These are phyloP conservation scores for Talaromyces sp. DNA, from an alignment of 2,329 filamentous ascomycete species.

Conservation along the genomic window DNA sequence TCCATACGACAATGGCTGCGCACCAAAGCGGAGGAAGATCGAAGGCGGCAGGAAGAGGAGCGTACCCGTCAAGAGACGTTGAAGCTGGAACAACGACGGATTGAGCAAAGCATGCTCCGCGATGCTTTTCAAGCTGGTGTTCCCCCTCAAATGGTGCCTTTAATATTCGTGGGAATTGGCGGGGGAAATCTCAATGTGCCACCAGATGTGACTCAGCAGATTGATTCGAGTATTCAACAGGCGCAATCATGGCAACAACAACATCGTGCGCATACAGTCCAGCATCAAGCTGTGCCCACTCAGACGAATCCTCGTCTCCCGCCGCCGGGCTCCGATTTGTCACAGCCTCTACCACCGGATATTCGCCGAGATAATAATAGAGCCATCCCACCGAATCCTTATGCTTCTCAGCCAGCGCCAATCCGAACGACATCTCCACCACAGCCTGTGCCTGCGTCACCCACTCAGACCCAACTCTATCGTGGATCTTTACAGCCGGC, in stretches of 20 bases:
- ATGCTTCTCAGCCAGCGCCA: conserved; percentile 26
- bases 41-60: conserved; percentile 66
- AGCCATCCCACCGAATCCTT: conserved; percentile 38
- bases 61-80: conserved; percentile 62
- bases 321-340: conserved; percentile 24
- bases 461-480: conserved; percentile 26
- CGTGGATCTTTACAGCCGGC: conserved; percentile 28
- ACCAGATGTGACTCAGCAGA: conserved; percentile 67
- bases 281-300: conserved; percentile 26
- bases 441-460: conserved; percentile 25
- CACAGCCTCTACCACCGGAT: conserved; percentile 23
- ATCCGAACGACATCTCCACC: conserved; percentile 25
- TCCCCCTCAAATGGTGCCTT: conserved; percentile 70
- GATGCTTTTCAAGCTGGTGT: conserved; percentile 69
- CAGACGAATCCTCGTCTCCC: conserved; percentile 27
- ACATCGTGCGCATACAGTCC: conserved; percentile 27
- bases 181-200: conserved; percentile 60
- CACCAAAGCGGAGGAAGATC: conserved; percentile 71
- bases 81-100: conserved; percentile 68
- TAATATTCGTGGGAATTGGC: conserved; percentile 72
- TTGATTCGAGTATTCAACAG: conserved; percentile 36
- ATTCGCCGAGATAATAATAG: conserved; percentile 31
- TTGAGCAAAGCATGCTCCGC: conserved; percentile 70
- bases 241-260: conserved; percentile 25
- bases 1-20: conserved; percentile 70